Evolutionary conservation across 192 early-diverging fungal species (phyloP).

Genomic region (Entomortierella beljakovae): DNA sequence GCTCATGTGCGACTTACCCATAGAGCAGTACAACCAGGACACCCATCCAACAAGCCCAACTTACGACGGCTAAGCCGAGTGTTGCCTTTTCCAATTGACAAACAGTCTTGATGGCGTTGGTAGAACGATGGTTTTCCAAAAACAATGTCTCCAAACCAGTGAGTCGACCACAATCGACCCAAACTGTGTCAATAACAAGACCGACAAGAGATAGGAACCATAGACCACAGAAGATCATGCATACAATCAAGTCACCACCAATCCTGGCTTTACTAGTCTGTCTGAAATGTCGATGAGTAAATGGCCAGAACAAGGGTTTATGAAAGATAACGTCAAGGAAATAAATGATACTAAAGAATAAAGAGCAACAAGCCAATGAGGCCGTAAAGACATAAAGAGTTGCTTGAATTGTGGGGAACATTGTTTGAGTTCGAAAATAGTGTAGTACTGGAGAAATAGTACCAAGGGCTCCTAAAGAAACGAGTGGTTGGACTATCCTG

Average conservation of each 20-base stretch:
- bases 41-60: slow-evolving; percentile 54
- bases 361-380: slow-evolving; percentile 32
- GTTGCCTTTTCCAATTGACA: slow-evolving; percentile 47
- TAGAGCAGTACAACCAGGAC: slow-evolving; percentile 43
- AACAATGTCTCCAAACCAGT: slow-evolving; percentile 26
- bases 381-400: slow-evolving; percentile 45
- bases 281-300: slow-evolving; percentile 42
- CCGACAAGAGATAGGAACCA: slow-evolving; percentile 46
- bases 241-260: slow-evolving; percentile 45
- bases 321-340: slow-evolving; percentile 32
- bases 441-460: slow-evolving; percentile 44
- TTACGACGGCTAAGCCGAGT: slow-evolving; percentile 27
- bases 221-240: slow-evolving; percentile 46
- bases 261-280: slow-evolving; percentile 35
- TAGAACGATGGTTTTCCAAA: slow-evolving; percentile 5
- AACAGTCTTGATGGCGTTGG: slow-evolving; percentile 14
- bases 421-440: slow-evolving; percentile 42
- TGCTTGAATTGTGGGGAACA: slow-evolving; percentile 48
- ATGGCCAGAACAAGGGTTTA: slow-evolving; percentile 52
- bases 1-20: slow-evolving; percentile 15
- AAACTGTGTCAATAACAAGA: slow-evolving; percentile 36
- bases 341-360: slow-evolving; percentile 41
- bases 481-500: slow-evolving; percentile 35
- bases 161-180: slow-evolving; percentile 36
- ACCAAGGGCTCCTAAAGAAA: slow-evolving; percentile 22